Evolutionary conservation across 106 monocot genomes (phyloP), one percentile per base, ranked within the genome.

Genomic region (Cymbidium sinense): DNA sequence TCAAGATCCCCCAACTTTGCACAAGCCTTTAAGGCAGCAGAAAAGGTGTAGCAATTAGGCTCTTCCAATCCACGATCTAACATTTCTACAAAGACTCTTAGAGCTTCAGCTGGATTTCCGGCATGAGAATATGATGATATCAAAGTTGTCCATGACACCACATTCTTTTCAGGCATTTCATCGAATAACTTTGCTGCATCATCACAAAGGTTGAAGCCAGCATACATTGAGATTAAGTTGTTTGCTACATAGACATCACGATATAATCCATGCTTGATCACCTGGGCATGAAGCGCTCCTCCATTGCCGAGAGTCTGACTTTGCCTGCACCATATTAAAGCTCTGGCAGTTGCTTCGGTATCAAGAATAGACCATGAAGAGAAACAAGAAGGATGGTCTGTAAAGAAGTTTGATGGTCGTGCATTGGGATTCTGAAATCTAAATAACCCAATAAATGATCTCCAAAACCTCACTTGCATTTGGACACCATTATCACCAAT

Each of bases 91-190:
- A 93, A 95, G 9, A 81, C 77, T 34, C n/a, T 21, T 20, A 95
- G 70, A 17, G 95, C 95, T 39, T 82, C 73, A 4, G 10, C 11
- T 15, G 90, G 88, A 37, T 87, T 74, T 3, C 93, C 95, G 3
- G 78, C 74, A 43, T 37, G 80, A 17, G 55, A 79, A 29, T 83
- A 79, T 21, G 71, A 51, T 4, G 93, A 85, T 52, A 95, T 95
- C n/a, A 75, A 50, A n/a, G 88, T 29, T 19, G 92, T 93, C 95
- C 95, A 93, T 50, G 93, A 86, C 15, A 79, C 85, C 25, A 91
- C 86, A 74, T 91, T 93, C 69, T 70, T 85, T 2, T 84, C 44
- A 6, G 93, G 85, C 90, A 93, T 95, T 86, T 87, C 90, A 50
- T 81, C 93, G 75, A 95, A 93, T 83, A 89, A 0, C 0, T 36